Conservation (phyloP, 2,329 filamentous ascomycete genomes). For the Fusarium brachygibbosum region DNA sequence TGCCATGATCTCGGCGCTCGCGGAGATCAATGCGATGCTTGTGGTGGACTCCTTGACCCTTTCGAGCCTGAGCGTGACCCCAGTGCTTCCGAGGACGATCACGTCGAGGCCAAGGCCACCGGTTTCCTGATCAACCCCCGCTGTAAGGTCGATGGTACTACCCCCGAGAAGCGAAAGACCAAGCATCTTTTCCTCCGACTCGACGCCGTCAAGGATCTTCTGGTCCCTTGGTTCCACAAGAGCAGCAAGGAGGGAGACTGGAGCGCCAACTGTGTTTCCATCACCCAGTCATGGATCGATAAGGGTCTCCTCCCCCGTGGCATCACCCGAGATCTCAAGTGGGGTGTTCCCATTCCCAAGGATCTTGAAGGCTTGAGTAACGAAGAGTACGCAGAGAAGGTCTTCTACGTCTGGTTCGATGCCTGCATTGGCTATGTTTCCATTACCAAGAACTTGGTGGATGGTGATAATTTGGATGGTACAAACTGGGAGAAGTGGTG, state of each 20-base stretch:
- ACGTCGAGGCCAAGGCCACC: constrained; percentile 55
- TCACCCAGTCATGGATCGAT: constrained; percentile 84
- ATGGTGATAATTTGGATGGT: constrained; percentile 58
- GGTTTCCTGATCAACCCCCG: constrained; percentile 80
- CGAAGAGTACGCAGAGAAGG: constrained; percentile 71
- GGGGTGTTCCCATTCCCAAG: constrained; percentile 76
- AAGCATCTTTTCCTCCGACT: constrained; percentile 93
- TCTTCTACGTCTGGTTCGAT: constrained; percentile 95
- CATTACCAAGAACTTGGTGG: constrained; percentile 90
- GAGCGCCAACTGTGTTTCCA: constrained; percentile 80
- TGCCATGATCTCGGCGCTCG: constrained; percentile 79
- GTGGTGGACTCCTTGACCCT: constrained; percentile 78
- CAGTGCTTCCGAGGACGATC: constrained; percentile 51
- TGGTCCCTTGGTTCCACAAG: constrained; percentile 82
- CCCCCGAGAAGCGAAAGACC: constrained; percentile 82
- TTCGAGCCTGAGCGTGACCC: constrained; percentile 67
- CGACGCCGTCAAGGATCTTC: constrained; percentile 82
- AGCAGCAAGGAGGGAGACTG: constrained; percentile 81
- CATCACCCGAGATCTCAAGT: constrained; percentile 93
- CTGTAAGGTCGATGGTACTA: constrained; percentile 90
- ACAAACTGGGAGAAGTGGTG: constrained; percentile 94
- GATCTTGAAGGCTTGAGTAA: constrained; percentile 63
- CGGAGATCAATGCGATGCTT: constrained; percentile 82
- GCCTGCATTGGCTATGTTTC: constrained; percentile 96
- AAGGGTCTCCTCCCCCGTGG: constrained; percentile 88